Evolutionary conservation across 495 filamentous ascomycete genomes (phyloP), one percentile per base, ranked within the genome.

Genomic region (Daldinia decipiens): DNA sequence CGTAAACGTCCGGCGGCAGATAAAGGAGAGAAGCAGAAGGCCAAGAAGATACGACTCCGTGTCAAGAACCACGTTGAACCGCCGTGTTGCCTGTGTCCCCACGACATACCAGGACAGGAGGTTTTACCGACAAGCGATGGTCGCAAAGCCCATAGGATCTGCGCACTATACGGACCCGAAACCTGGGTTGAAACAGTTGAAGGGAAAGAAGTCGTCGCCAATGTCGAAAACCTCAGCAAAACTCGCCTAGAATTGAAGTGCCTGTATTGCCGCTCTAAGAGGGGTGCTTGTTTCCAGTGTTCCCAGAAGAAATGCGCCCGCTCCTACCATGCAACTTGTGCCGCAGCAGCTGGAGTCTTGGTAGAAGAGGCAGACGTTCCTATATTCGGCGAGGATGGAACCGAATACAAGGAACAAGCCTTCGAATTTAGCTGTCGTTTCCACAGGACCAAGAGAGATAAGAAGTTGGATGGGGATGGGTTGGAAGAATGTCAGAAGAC

Each of bases 231-330:
- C 61, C 93, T 98, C 75, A 87, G 92, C 71, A 97, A 95, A 79
- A 94, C 89, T 63, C 91, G 95, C 11, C 79, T 95, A 72, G 93
- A 95, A 8, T 88, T 98, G 62, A 97, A 94, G 77, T 99, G 95
- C 79, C 88, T 94, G 55, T 97, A 93, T 79, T 99, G 95, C 76
- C 92, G 93, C 38, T 95, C 93, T 53, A 95, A 93, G 76, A 93
- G 91, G 66, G 95, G 95, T 29, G 92, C 94, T 15, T 97, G 94
- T 80, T 97, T 99, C 83, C 95, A 99, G 79, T 99, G 95, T 82
- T 95, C 93, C 6, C 89, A 90, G 63, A 95, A 93, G 83, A 98
- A 97, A 79, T 99, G 95, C 77, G 91, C 91, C 26, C 85, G 95
- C 65, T 90, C 96, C 3, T 99, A 97, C 77, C 95, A 99, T 79